phyloP scores from a whole-genome alignment of 2,329 filamentous ascomycete species.

The Aspergillus spinulosporus region DNA sequence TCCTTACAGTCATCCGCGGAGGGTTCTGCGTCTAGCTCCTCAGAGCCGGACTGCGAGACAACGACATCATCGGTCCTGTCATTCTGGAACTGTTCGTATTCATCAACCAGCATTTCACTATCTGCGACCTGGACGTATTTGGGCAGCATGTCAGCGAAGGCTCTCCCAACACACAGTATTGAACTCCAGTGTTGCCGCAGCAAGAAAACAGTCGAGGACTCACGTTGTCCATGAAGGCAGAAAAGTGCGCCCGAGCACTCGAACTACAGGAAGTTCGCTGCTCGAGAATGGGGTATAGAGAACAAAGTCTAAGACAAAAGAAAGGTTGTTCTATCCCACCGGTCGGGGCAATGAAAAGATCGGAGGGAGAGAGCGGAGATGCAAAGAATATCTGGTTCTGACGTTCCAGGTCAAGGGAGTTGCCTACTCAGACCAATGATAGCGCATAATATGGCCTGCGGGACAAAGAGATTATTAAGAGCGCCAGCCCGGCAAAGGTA shows the following conservation, averaged over 20 bases:
- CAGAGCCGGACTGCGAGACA: conserved; percentile 61
- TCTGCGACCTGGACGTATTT: conserved; percentile 50
- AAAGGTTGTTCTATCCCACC: conserved; percentile 8
- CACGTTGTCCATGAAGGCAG: conserved; percentile 48
- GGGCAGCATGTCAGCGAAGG: conserved; percentile 20
- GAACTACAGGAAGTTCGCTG: conserved; percentile 28
- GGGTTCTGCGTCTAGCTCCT: conserved; percentile 57
- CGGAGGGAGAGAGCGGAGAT: conserved; percentile 6
- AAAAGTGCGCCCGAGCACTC: conserved; percentile 38
- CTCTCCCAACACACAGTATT: not conserved
- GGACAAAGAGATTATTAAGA: conserved; percentile 23
- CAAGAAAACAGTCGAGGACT: conserved; percentile 25
- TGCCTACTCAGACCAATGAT: conserved; percentile 24
- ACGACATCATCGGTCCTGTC: conserved; percentile 64
- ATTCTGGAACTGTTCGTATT: conserved; percentile 59
- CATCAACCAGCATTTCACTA: conserved; percentile 64
- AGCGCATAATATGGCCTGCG: conserved; percentile 18
- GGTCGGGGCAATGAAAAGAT: not conserved
- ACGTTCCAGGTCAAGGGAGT: conserved; percentile 29
- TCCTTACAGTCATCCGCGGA: conserved; percentile 59
- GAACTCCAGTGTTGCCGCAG: not conserved
- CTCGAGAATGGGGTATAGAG: conserved; percentile 16
- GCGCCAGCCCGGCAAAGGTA: not conserved
- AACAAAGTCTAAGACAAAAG: conserved; percentile 10
- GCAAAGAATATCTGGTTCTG: conserved; percentile 20